Evolutionary conservation across 2,329 filamentous ascomycete species (phyloP).

Genomic region (Colletotrichum sp.): DNA sequence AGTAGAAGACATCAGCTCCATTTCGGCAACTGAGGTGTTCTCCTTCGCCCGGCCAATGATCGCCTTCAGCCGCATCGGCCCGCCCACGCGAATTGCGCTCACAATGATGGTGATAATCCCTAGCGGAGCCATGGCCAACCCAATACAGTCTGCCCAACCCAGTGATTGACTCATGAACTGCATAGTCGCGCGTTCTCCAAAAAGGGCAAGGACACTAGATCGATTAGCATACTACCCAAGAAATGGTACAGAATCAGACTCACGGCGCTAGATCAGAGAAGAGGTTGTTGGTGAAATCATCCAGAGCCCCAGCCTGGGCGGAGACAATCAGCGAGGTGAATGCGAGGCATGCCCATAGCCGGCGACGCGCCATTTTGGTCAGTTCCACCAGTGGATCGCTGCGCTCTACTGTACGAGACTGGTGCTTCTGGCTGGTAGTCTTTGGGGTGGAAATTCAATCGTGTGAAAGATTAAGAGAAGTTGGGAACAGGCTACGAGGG

Average conservation of each 20-base stretch:
- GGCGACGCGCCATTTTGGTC: not conserved
- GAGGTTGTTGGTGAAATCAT: not conserved
- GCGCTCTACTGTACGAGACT: not conserved
- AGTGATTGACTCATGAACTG: conserved; percentile 42
- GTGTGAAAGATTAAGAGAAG: not conserved
- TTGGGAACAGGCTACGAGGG: not conserved
- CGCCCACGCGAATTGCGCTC: conserved; percentile 36
- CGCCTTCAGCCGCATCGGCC: conserved; percentile 32
- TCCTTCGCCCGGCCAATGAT: conserved; percentile 44
- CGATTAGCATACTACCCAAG: not conserved
- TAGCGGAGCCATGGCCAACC: conserved; percentile 36
- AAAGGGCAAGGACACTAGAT: conserved; percentile 33
- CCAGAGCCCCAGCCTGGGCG: not conserved
- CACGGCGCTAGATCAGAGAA: not conserved
- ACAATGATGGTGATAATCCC: conserved; percentile 44
- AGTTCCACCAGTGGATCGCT: not conserved
- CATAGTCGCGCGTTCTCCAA: conserved; percentile 42
- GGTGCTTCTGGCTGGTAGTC: not conserved
- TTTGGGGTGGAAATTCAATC: no score
- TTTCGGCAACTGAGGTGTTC: conserved; percentile 33
- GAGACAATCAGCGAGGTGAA: not conserved
- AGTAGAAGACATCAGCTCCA: conserved; percentile 45
- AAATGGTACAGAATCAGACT: fast-evolving
- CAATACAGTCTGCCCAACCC: conserved; percentile 31
- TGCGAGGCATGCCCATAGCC: not conserved